Base-by-base conservation (phyloP, 2,329 filamentous ascomycete species). In the Colletotrichum sojae region DNA sequence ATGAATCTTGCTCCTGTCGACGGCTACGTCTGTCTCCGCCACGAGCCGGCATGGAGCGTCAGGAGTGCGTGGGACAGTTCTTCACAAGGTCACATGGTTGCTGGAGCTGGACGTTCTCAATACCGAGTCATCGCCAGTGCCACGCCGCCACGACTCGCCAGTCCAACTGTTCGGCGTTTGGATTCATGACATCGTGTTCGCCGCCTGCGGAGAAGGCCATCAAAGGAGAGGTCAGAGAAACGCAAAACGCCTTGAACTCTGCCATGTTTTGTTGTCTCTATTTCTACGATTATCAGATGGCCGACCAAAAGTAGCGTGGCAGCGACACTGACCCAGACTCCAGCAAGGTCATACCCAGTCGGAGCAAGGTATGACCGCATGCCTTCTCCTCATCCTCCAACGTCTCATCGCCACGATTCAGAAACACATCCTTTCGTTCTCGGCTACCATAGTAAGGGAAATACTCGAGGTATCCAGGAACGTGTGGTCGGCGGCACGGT, bases 321-420 rank as follows among this genome's bases (percentile, higher is more conserved):
- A 18, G 36, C 31, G 15, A 43, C 10, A 15, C 13, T 10, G 22
- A n/a, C n/a, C 63, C 31, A 36, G 27, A 10, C 31, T 36, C 31
- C 9, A 22, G 45, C 45, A 43, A 59, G 45, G 43, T 16, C 55
- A 6, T 36, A 10, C 31, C 31, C 31, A 8, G 31, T 48, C 5
- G 40, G 8, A 5, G 6, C 4, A 18, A 9, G 12, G 46, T 22
- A 20, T 22, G 36, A 52, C 58, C 20, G 58, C 58, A 45, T 53
- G 39, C 16, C 16, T 15, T 31, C 31, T 61, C 55, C 27, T 52
- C 36, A 45, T 40, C 27, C 4, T 4, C 27, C 61, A n/a, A 18
- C 36, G 66, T 66, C 54, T 66, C 66, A 60, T 68, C 53, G 18
- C 18, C 25, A 10, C n/a, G 61, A 51, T 45, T 69, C 43, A 55